Evolutionary conservation across 352 stramenopile species (phyloP).

Genomic region (Globisporangium uncinulatum): DNA sequence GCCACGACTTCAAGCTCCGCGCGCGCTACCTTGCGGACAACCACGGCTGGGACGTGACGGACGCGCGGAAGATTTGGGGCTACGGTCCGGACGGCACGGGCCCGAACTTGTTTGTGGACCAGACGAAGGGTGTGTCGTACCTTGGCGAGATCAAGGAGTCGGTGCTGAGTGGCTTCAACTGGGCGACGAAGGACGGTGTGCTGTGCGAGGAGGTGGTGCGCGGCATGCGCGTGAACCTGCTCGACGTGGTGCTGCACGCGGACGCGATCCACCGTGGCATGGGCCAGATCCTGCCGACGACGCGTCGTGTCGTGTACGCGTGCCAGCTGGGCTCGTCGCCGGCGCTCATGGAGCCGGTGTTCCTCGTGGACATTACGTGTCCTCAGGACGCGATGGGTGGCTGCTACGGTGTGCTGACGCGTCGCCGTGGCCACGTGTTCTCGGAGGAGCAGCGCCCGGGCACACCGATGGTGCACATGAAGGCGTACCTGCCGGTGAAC

Average conservation of each 20-base stretch:
- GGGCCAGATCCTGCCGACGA: conserved; percentile 99
- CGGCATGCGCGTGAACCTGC: conserved; percentile 96
- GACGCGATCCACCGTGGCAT: conserved; percentile 99
- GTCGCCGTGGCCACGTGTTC: conserved; percentile 98
- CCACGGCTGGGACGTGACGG: conserved; percentile 96
- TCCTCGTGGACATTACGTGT: conserved; percentile 98
- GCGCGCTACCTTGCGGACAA: conserved; percentile 97
- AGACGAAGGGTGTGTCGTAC: conserved; percentile 99
- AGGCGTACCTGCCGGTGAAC: conserved; percentile 99
- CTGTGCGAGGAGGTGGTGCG: conserved; percentile 98
- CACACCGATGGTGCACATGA: conserved; percentile 98
- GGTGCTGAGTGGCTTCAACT: conserved; percentile 98
- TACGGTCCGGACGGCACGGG: conserved; percentile 99
- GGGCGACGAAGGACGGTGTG: conserved; percentile 96
- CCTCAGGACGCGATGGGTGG: conserved; percentile 98
- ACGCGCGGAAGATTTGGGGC: conserved; percentile 99
- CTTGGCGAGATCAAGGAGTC: conserved; percentile 99
- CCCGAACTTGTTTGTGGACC: conserved; percentile 98
- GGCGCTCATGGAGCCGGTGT: conserved; percentile 97
- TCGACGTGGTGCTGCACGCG: conserved; percentile 99
- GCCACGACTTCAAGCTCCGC: conserved; percentile 96
- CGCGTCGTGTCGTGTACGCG: conserved; percentile 97
- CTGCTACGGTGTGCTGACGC: conserved; percentile 98
- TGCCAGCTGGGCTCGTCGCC: conserved; percentile 94
- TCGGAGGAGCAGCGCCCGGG: conserved; percentile 97